phyloP scores from a whole-genome alignment of 495 filamentous ascomycete genomes.

The Podospora fimiseda region DNA sequence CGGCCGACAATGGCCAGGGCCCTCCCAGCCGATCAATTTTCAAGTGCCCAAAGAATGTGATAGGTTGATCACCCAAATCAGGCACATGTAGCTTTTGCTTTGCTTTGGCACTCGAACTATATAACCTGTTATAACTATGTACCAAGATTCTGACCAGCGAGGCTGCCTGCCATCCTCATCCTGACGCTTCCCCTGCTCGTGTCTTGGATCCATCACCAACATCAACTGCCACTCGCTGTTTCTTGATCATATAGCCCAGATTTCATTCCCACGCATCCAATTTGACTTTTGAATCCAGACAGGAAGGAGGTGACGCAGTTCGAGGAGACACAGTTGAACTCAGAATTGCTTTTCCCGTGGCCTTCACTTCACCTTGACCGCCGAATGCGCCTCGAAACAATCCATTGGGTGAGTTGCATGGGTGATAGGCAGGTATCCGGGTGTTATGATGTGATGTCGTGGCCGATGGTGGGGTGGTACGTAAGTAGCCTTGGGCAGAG shows the following conservation, averaged over 20 bases:
- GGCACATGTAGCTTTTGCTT: background rate
- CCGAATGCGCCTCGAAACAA: background rate
- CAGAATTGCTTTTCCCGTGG: too few species aligned
- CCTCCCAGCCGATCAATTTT: slow-evolving; percentile 14
- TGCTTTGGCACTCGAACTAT: slow-evolving; percentile 4
- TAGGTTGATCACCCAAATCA: slow-evolving; percentile 23
- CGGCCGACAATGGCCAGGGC: slow-evolving; percentile 22
- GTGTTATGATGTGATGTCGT: background rate
- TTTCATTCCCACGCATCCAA: background rate
- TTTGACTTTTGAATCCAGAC: too few species aligned
- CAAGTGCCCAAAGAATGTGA: slow-evolving; percentile 18
- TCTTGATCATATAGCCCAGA: background rate
- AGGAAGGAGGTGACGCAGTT: too few species aligned
- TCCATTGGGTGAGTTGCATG: background rate
- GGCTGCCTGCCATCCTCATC: background rate
- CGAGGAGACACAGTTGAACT: too few species aligned
- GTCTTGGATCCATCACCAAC: slow-evolving; percentile 1
- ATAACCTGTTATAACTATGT: slow-evolving; percentile 7
- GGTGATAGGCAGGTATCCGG: background rate
- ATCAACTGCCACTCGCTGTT: slow-evolving; percentile 1
- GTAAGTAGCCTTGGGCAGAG: background rate
- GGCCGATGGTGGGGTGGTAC: slow-evolving; percentile 1
- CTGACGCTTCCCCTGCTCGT: background rate
- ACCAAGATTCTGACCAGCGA: slow-evolving; percentile 8
- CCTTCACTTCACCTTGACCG: background rate